A percentile compares a stretch with the other conserved stretches of the same genome.
phyloP scores from a whole-genome alignment of 169 alveolate genomes.

The Eimeria sp. region DNA sequence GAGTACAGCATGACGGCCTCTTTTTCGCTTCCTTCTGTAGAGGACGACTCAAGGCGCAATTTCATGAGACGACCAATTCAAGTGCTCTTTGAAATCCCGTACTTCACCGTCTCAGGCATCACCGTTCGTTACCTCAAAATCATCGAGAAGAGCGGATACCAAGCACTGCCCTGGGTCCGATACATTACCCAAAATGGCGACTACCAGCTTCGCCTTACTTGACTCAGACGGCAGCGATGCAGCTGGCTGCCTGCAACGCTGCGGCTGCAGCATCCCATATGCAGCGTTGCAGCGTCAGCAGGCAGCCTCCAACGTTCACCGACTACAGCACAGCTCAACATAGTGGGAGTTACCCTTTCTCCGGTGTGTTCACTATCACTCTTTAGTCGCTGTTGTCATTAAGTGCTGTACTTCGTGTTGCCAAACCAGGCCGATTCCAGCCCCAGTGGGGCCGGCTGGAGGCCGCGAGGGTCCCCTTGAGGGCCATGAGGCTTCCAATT shows the following conservation, averaged over 20 bases:
- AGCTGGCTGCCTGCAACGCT: background rate
- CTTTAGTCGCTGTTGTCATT: background rate
- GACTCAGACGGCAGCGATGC: background rate
- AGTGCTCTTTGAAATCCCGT: constrained; percentile 99
- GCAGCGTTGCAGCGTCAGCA: background rate
- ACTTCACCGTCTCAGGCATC: constrained; percentile 98
- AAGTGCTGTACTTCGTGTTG: background rate
- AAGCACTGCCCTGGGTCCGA: constrained; percentile 99
- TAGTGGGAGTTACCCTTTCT: constrained; percentile 5
- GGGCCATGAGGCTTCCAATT: background rate
- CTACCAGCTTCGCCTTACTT: constrained; percentile 98
- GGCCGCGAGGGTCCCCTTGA: background rate
- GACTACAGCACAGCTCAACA: background rate
- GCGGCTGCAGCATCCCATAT: background rate
- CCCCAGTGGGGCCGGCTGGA: background rate
- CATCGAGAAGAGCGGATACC: constrained; percentile 97
- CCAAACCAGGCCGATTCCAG: no score
- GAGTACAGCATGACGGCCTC: constrained; percentile 98
- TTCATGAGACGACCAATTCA: constrained; percentile 97
- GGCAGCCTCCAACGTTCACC: background rate
- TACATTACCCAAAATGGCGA: constrained; percentile 99
- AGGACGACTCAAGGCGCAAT: constrained; percentile 93
- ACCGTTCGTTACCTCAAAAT: constrained; percentile 99
- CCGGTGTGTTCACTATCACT: background rate
- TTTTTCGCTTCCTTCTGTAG: constrained; percentile 98